Evolutionary conservation across 768 basidiomycete genomes (phyloP).

Genomic region (Chalciporus pseudorubinellus): DNA sequence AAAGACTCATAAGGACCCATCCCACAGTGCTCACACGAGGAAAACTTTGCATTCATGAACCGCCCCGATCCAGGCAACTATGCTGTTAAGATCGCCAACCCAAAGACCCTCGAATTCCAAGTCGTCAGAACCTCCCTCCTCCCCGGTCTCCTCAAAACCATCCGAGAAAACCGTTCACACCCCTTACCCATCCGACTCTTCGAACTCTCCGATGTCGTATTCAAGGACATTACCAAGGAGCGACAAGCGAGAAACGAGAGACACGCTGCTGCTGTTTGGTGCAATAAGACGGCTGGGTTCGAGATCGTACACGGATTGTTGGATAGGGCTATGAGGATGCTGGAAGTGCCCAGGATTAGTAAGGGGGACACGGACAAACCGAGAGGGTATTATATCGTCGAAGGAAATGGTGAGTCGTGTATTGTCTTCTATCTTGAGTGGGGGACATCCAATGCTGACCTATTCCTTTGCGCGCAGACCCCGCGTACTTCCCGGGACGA

Average conservation of each 20-base stretch:
- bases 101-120: constrained; percentile 97
- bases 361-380: constrained; percentile 51
- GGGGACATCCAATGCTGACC: constrained; percentile 2
- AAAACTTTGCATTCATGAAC: constrained; percentile 95
- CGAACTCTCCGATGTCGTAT: constrained; percentile 89
- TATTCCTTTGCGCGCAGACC: constrained; percentile 50
- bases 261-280: constrained; percentile 89
- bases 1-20: constrained; percentile 3
- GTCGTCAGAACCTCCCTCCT: constrained; percentile 95
- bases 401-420: constrained; percentile 66
- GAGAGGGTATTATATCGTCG: constrained; percentile 90
- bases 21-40: constrained; percentile 91
- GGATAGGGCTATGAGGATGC: constrained; percentile 93
- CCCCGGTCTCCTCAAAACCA: constrained; percentile 93
- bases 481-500: constrained; percentile 92
- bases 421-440: not conserved
- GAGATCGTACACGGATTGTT: constrained; percentile 94
- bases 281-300: constrained; percentile 95
- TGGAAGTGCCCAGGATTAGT: constrained; percentile 82
- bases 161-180: constrained; percentile 95
- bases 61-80: constrained; percentile 74
- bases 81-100: constrained; percentile 92
- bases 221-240: constrained; percentile 78
- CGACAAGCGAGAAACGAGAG: constrained; percentile 86
- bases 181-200: constrained; percentile 91